phyloP scores from a whole-genome alignment of 73 alveolate genomes.

The Paramecium sexaurelia region DNA sequence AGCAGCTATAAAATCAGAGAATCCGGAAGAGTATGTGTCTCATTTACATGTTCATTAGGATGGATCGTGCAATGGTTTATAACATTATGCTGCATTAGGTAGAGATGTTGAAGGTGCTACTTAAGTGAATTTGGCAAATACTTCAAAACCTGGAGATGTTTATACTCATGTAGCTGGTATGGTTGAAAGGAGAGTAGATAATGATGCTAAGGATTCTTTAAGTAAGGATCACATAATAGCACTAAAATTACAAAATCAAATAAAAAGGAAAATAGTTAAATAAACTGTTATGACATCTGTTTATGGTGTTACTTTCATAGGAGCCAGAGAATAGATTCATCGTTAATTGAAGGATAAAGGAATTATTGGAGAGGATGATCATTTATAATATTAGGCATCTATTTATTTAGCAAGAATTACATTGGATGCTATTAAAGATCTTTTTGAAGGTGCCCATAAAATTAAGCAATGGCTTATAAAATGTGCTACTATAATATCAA shows the following conservation, averaged over 20 bases:
- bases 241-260: slow-evolving; percentile 72
- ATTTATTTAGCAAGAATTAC: slow-evolving; percentile 85
- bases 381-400: slow-evolving; percentile 75
- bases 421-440: slow-evolving; percentile 82
- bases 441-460: slow-evolving; percentile 88
- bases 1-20: slow-evolving; percentile 72
- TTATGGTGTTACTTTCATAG: slow-evolving; percentile 95
- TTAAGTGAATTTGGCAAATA: slow-evolving; percentile 81
- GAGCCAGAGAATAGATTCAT: slow-evolving; percentile 88
- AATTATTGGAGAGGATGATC: slow-evolving; percentile 69
- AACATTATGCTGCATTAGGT: slow-evolving; percentile 97
- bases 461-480: slow-evolving; percentile 88
- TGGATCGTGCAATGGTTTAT: slow-evolving; percentile 96
- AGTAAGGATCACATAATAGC: slow-evolving; percentile 73
- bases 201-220: slow-evolving; percentile 62
- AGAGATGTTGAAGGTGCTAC: slow-evolving; percentile 95
- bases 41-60: slow-evolving; percentile 92
- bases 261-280: slow-evolving; percentile 88
- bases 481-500: slow-evolving; percentile 88
- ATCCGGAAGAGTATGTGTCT: slow-evolving; percentile 84
- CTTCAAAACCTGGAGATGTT: slow-evolving; percentile 91
- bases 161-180: slow-evolving; percentile 82
- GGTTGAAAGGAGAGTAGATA: slow-evolving; percentile 66
- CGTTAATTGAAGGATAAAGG: slow-evolving; percentile 82
- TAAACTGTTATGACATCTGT: slow-evolving; percentile 98